Conservation (phyloP, 2,329 filamentous ascomycete genomes). For the Penicillium crustosum region DNA sequence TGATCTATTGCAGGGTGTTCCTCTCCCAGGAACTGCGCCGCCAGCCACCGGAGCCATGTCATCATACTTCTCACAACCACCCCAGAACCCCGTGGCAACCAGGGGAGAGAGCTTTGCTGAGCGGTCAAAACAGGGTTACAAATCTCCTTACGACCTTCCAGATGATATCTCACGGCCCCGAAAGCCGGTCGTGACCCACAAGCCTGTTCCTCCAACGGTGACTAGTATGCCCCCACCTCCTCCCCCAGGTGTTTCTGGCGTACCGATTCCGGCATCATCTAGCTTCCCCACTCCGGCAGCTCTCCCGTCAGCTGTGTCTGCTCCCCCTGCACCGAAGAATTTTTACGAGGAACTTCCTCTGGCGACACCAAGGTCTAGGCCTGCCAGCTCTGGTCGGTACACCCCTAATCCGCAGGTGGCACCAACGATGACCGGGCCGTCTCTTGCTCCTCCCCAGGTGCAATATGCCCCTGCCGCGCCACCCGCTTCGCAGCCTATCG, state of each 20-base stretch:
- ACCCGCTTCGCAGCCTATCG: constrained; percentile 20
- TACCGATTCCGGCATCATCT: constrained; percentile 26
- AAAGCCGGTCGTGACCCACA: constrained; percentile 62
- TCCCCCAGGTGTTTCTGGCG: constrained; percentile 63
- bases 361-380: constrained; percentile 60
- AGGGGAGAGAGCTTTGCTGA: constrained; percentile 82
- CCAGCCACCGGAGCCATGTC: constrained; percentile 16
- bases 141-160: constrained; percentile 91
- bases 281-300: constrained; percentile 20
- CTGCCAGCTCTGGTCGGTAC: constrained; percentile 48
- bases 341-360: constrained; percentile 78
- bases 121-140: constrained; percentile 87
- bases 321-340: constrained; percentile 42
- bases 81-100: constrained; percentile 34
- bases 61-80: constrained; percentile 30
- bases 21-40: constrained; percentile 23
- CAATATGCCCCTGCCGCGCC: constrained; percentile 21
- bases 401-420: constrained; percentile 36
- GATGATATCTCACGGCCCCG: constrained; percentile 71
- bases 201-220: constrained; percentile 50
- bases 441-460: background rate
- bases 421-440: constrained; percentile 18
- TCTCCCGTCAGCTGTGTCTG: constrained; percentile 15
- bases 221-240: constrained; percentile 53
- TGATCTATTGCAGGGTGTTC: constrained; percentile 44